Base-by-base conservation (phyloP, 2,329 filamentous ascomycete genomes). In the Talaromyces sp. region DNA sequence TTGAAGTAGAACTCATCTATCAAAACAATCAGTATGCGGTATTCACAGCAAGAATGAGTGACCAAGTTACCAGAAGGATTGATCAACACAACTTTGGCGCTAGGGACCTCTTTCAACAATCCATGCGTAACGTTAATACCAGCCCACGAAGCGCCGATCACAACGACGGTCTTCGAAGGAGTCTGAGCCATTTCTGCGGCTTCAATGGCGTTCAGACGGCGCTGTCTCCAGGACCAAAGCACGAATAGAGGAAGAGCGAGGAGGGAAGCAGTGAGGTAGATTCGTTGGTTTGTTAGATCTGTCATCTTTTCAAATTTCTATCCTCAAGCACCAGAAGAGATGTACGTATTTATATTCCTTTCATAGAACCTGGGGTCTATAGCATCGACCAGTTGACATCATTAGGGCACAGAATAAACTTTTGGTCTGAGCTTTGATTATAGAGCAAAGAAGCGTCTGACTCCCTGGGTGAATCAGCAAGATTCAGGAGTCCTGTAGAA, bases 1-100 rank as follows among this genome's bases (percentile, higher is more conserved):
- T 78, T 76, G 63, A 75, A 81, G 72, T 74, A 83, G 70, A 78
- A 80, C 53, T 80, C 70, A 4, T 75, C 73, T 21, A 11, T n/a
- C 7, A 13, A 11, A 9, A 4, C 11, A 6, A 3, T 51, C n/a
- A 37, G 43, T 11, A 11, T n/a, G 11, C 40, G 1, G 19, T 4
- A n/a, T n/a, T n/a, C n/a, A n/a, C n/a, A n/a, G n/a, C n/a, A n/a
- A n/a, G n/a, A n/a, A n/a, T n/a, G n/a, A n/a, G n/a, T n/a, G n/a
- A n/a, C n/a, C n/a, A n/a, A n/a, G n/a, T 22, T 39, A 59, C 57
- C 57, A 35, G 77, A 77, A 5, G 80, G 78, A 53, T 78, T 75
- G 58, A 85, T 73, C 39, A 83, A 69, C 58, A 78, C 77, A 48
- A 84, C 70, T 55, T 80, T 80, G 66, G 69, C 55, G n/a, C 55